Evolutionary conservation across 1,284 basidiomycete genomes (phyloP), one percentile per base, ranked within the genome.

Genomic region (Trichosporon faecale): DNA sequence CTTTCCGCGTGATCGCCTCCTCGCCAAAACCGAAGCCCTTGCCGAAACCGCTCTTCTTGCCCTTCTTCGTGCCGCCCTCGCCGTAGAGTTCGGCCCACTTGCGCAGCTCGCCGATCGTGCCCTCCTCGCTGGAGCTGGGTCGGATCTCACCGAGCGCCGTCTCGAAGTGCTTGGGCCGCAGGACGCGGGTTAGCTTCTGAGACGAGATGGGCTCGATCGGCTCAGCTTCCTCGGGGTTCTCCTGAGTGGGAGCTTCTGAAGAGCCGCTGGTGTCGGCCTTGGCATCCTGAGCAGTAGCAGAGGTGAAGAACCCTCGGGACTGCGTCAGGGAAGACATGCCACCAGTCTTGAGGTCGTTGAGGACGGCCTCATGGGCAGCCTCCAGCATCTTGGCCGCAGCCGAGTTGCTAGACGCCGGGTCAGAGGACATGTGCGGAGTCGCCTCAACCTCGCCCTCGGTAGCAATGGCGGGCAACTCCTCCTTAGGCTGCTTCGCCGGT

Each of bases 41-140:
- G 11, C 85, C 84, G 68, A 85, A 85, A 6, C 83, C 82, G 63
- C 75, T 78, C 75, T 81, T 82, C 72, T 79, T 80, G 37, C 81
- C 82, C 61, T 76, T 73, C 67, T 76, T 72, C 33, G 73, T 83
- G 7, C 81, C 83, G 8, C 83, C 81, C 67, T 95, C 93, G 33
- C 93, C 94, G 80, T 94, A 95, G 80, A 94, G 91, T 60, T 94
- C 91, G 72, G 95, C 94, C 93, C 93, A 96, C 83, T 80, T 76
- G 64, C 92, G 88, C 72, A 95, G 84, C 73, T 93, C 93, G 2
- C 90, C 85, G 52, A 95, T 87, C 64, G 88, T 91, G 55, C 93
- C 92, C 8, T 89, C 86, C 80, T 95, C 94, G 3, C 91, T 93
- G 1, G 90, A 90, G 0, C 91, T 93, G 9, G 93, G 92, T 1